Evolutionary conservation across 345 rosid genomes (phyloP), one percentile per base, ranked within the genome.

Genomic region (Clarkia xantiana): DNA sequence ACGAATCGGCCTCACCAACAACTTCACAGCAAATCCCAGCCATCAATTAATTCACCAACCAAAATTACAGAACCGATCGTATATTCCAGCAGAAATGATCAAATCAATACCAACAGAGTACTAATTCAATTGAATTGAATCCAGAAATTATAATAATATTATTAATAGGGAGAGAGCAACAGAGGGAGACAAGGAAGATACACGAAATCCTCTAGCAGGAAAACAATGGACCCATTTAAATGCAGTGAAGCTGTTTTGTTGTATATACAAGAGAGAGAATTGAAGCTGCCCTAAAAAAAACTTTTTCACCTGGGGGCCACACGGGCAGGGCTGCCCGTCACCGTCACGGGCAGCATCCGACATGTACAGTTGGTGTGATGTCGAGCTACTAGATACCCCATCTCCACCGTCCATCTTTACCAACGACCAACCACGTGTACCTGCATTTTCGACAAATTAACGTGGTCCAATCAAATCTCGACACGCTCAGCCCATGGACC

Each of bases 11-110:
- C 18, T 82, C 94, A 0, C 77, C 75, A 43, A 73, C 84, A 36
- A 88, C 71, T 45, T 79, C 93, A 36, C 86, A 88, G 54, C 86
- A 88, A 55, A 84, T 71, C 44, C 93, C 86, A 40, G 93, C 97
- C 97, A 80, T 84, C 51, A 39, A 18, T 49, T 40, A 25, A 3
- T 0, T 13, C 12, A 16, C 14, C n/a, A 29, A 29, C 7, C 36
- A 29, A 7, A 29, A 7, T 7, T 29, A 29, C 5, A 3, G 36
- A 7, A 29, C 36, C 36, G 2, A 29, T 29, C 36, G n/a, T n/a
- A n/a, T n/a, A n/a, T n/a, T n/a, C n/a, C n/a, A n/a, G n/a, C n/a
- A n/a, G n/a, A n/a, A n/a, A 2, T 18, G 25, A 14, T 22, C 38
- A 9, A 18, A 50, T 14, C 1, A 14, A 29, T 1, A 5, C 36